phyloP scores from a whole-genome alignment of 257 asterid species.

The Nicotiana attenuata region DNA sequence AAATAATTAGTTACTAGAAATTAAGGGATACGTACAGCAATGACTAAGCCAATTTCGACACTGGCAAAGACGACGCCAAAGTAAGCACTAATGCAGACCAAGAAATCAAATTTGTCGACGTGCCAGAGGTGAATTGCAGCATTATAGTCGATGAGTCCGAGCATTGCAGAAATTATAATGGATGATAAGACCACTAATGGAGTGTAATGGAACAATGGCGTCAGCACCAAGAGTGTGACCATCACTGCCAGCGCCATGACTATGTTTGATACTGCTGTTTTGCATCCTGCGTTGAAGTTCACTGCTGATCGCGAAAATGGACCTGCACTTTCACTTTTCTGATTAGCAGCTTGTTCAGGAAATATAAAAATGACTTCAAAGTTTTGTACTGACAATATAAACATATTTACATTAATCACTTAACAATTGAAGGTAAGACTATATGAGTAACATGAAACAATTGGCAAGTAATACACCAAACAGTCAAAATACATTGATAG shows the following conservation, averaged over 20 bases:
- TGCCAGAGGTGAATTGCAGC: slow-evolving; percentile 88
- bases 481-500: too few relatives aligned
- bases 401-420: too few relatives aligned
- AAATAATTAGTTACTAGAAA: too few relatives aligned
- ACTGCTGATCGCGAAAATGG: slow-evolving; percentile 96
- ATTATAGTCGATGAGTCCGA: slow-evolving; percentile 84
- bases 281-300: slow-evolving; percentile 97
- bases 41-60: slow-evolving; percentile 66
- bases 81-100: slow-evolving; percentile 77
- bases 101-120: slow-evolving; percentile 81
- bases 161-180: slow-evolving; percentile 87
- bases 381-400: too few relatives aligned
- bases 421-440: too few relatives aligned
- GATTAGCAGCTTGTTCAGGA: neutral
- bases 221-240: slow-evolving; percentile 67
- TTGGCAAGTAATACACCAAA: too few relatives aligned
- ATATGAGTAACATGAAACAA: too few relatives aligned
- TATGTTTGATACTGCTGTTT: slow-evolving; percentile 88
- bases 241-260: slow-evolving; percentile 92
- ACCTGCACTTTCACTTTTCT: slow-evolving; percentile 32
- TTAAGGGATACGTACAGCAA: slow-evolving; percentile 47
- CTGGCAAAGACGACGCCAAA: slow-evolving; percentile 78
- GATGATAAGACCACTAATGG: slow-evolving; percentile 84
- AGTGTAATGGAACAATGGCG: slow-evolving; percentile 85
- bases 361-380: neutral